Conservation (phyloP, 2,329 filamentous ascomycete species). For the Hirsutella rhossiliensis region DNA sequence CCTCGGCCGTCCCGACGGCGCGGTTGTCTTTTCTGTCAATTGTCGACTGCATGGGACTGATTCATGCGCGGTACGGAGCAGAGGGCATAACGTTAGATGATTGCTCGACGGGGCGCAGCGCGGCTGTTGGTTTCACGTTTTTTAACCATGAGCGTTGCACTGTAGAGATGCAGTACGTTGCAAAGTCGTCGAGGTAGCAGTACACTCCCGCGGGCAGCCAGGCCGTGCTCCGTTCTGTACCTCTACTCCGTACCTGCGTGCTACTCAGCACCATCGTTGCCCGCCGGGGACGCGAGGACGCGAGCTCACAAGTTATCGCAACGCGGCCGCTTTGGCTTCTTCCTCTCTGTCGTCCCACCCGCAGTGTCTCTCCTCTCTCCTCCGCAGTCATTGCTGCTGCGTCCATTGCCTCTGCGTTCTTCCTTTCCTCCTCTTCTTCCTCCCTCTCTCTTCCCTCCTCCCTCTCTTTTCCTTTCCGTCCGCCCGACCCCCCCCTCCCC, state of each 20-base stretch:
- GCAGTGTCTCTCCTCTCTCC: constrained; percentile 8
- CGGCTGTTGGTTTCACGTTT: too few relatives aligned
- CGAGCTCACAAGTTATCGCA: constrained; percentile 1
- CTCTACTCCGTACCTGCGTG: not conserved
- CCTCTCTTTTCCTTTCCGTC: too few relatives aligned
- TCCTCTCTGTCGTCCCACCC: not conserved
- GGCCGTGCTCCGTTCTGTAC: not conserved
- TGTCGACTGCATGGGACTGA: too few relatives aligned
- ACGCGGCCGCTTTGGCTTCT: not conserved
- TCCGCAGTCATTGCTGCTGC: not conserved
- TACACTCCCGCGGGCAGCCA: not conserved
- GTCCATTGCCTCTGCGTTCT: not conserved
- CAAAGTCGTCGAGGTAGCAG: not conserved
- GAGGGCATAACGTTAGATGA: too few relatives aligned
- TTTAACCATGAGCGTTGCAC: too few relatives aligned
- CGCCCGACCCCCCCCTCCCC: not conserved
- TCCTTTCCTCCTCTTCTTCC: constrained; percentile 7
- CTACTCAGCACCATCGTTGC: not conserved
- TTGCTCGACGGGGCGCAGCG: too few relatives aligned
- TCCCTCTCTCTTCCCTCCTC: not conserved
- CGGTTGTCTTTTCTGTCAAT: too few relatives aligned
- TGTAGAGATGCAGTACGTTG: too few relatives aligned
- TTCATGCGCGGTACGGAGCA: too few relatives aligned
- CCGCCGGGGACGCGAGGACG: constrained; percentile 1
- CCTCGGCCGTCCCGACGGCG: too few relatives aligned